Conservation (phyloP, 2,329 filamentous ascomycete genomes). For the Ceratocystis cacaofunesta region DNA sequence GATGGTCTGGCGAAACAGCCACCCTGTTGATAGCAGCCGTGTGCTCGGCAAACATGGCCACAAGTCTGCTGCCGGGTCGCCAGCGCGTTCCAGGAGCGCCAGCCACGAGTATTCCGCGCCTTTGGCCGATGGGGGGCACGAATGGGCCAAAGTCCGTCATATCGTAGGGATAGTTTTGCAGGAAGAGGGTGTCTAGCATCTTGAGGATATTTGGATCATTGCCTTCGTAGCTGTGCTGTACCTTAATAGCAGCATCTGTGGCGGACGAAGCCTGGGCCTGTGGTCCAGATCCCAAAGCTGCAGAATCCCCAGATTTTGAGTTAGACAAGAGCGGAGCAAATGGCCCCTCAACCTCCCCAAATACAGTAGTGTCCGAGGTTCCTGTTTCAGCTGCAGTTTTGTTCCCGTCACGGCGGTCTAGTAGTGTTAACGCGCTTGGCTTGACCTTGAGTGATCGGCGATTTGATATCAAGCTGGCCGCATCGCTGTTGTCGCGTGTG, state of each 20-base stretch:
- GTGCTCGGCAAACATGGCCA: conserved; percentile 84
- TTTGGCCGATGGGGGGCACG: conserved; percentile 34
- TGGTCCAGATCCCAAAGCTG: background rate
- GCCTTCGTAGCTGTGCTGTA: conserved; percentile 70
- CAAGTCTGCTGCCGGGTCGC: conserved; percentile 69
- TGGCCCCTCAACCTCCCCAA: conserved; percentile 45
- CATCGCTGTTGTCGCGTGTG: conserved; percentile 10
- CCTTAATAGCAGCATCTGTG: conserved; percentile 7
- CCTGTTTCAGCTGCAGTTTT: conserved; percentile 45
- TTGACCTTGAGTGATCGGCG: conserved; percentile 27
- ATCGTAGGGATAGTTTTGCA: conserved; percentile 53
- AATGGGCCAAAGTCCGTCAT: conserved; percentile 55
- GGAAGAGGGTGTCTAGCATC: conserved; percentile 74
- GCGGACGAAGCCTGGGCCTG: background rate
- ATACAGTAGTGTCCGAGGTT: conserved; percentile 43
- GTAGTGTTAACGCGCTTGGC: conserved; percentile 42
- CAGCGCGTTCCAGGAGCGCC: conserved; percentile 40
- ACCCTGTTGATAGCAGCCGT: conserved; percentile 68
- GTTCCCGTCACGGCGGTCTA: conserved; percentile 43
- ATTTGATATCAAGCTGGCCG: conserved; percentile 15
- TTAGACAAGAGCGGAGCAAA: conserved; percentile 24
- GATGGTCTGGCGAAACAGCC: conserved; percentile 71
- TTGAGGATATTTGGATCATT: conserved; percentile 54
- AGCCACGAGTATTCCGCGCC: conserved; percentile 20
- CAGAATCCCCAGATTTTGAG: background rate